Percentiles rank a stretch among this genome's conserved stretches.
Evolutionary conservation across 805 yeast species (phyloP).

Genomic region (Wickerhamiella parazyma): DNA sequence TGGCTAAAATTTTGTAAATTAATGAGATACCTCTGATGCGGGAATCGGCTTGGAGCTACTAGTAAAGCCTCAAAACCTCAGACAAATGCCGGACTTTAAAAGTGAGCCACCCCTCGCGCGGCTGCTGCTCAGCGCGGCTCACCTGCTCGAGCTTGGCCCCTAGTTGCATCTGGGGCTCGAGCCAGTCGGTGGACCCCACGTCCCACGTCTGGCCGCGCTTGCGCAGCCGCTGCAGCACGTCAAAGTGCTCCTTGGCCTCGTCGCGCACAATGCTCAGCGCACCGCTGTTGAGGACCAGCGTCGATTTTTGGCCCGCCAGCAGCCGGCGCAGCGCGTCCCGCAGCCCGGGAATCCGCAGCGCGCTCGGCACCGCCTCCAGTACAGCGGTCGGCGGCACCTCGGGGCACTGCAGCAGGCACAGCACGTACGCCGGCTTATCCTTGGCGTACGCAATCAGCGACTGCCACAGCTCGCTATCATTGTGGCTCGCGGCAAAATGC

Average conservation of each 20-base stretch:
- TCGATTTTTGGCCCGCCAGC: conserved; percentile 45
- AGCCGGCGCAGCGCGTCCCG: conserved; percentile 47
- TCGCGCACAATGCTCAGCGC: conserved; percentile 40
- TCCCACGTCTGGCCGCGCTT: conserved; percentile 1
- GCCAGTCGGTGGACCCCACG: background rate
- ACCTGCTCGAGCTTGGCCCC: background rate
- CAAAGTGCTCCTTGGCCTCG: conserved; percentile 25
- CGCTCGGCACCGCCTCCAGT: conserved; percentile 46
- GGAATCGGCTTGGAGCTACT: no score
- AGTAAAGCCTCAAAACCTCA: background rate
- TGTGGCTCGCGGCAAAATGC: conserved; percentile 51
- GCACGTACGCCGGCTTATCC: conserved; percentile 61
- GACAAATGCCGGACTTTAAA: conserved; percentile 1
- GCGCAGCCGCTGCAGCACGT: conserved; percentile 3
- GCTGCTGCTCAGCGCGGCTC: background rate
- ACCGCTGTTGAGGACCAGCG: conserved; percentile 36
- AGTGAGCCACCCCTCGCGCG: conserved; percentile 2
- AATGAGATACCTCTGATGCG: conserved; percentile 3
- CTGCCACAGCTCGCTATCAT: conserved; percentile 71
- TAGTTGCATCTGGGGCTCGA: background rate
- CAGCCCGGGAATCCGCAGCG: conserved; percentile 52
- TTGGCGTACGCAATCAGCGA: conserved; percentile 57
- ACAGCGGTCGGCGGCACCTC: conserved; percentile 51
- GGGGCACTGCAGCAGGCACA: conserved; percentile 45
- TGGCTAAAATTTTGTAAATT: background rate